These are phyloP conservation scores for Ambrosiella cleistominuta DNA, from an alignment of 2,329 filamentous ascomycete species.

Conservation along the genomic window DNA sequence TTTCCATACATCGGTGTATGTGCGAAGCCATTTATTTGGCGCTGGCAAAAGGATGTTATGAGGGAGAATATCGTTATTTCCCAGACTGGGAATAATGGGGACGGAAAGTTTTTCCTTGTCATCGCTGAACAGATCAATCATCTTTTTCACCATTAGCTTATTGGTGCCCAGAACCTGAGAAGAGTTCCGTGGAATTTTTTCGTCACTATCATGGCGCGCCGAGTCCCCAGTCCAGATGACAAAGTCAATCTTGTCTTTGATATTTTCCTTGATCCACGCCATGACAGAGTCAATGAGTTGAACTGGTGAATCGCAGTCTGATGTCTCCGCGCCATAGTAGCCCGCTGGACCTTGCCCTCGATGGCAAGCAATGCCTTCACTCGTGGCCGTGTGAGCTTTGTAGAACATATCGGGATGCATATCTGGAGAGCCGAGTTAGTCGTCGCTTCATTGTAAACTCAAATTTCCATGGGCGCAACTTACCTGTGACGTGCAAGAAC, in stretches of 20 bases:
- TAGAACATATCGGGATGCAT: constrained; percentile 85
- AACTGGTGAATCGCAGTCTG: constrained; percentile 73
- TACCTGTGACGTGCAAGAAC: constrained; percentile 82
- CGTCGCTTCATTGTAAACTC: background rate
- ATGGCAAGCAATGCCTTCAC: constrained; percentile 58
- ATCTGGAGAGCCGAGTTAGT: constrained; percentile 34
- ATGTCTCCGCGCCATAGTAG: constrained; percentile 66
- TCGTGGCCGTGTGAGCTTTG: constrained; percentile 56
- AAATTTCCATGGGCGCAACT: constrained; percentile 16
- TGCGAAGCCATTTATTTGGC: constrained; percentile 70
- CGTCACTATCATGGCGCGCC: constrained; percentile 76
- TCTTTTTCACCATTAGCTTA: constrained; percentile 54
- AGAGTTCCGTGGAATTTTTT: constrained; percentile 55
- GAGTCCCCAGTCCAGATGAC: constrained; percentile 88
- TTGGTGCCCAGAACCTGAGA: constrained; percentile 67
- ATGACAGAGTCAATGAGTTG: constrained; percentile 76
- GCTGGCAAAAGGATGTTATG: constrained; percentile 83
- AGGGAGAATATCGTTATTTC: constrained; percentile 94
- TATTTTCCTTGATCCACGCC: constrained; percentile 63
- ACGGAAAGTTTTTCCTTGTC: constrained; percentile 42
- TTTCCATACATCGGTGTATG: constrained; percentile 63
- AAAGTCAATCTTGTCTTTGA: constrained; percentile 70
- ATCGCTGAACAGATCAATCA: constrained; percentile 53
- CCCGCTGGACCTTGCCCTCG: constrained; percentile 60
- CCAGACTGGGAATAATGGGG: constrained; percentile 76